Evolutionary conservation across 495 filamentous ascomycete species (phyloP).

Genomic region (Collariella sp.): DNA sequence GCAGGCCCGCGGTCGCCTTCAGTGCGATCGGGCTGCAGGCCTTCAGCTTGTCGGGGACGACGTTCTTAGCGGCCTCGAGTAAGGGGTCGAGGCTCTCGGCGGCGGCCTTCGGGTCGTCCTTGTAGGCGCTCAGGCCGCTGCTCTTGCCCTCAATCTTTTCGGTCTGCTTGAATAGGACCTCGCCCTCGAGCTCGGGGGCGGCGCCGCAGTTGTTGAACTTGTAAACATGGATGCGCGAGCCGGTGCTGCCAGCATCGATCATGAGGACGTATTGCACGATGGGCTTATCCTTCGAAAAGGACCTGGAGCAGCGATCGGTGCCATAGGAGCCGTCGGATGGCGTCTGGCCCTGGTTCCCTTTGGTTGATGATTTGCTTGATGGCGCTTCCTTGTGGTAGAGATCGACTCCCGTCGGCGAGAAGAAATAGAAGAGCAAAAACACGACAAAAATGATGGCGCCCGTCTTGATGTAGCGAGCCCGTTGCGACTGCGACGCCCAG

Average conservation of each 20-base stretch:
- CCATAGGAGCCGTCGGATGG: slow-evolving; percentile 52
- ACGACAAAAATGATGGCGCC: slow-evolving; percentile 67
- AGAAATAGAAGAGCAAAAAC: slow-evolving; percentile 65
- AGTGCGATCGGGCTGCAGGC: slow-evolving; percentile 84
- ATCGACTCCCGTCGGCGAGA: slow-evolving; percentile 51
- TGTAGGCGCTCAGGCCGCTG: slow-evolving; percentile 80
- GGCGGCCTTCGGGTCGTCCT: slow-evolving; percentile 72
- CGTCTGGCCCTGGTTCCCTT: slow-evolving; percentile 34
- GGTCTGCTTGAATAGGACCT: slow-evolving; percentile 78
- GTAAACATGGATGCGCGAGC: slow-evolving; percentile 96
- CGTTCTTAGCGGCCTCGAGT: slow-evolving; percentile 72
- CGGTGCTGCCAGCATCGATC: slow-evolving; percentile 97
- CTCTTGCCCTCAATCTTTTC: slow-evolving; percentile 60
- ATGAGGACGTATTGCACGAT: slow-evolving; percentile 95
- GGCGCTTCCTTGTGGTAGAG: slow-evolving; percentile 36
- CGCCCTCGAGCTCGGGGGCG: slow-evolving; percentile 88
- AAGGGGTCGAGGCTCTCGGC: slow-evolving; percentile 83
- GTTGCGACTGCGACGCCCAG: slow-evolving; percentile 63
- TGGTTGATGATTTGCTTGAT: slow-evolving; percentile 1
- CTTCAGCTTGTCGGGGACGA: slow-evolving; percentile 79
- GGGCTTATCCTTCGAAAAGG: slow-evolving; percentile 76
- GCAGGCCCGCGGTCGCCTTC: slow-evolving; percentile 90
- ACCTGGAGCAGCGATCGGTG: slow-evolving; percentile 69
- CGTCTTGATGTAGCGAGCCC: slow-evolving; percentile 73
- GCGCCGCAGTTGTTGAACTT: slow-evolving; percentile 97